phyloP scores from a whole-genome alignment of 495 filamentous ascomycete species.

The Venustampulla echinocandica region DNA sequence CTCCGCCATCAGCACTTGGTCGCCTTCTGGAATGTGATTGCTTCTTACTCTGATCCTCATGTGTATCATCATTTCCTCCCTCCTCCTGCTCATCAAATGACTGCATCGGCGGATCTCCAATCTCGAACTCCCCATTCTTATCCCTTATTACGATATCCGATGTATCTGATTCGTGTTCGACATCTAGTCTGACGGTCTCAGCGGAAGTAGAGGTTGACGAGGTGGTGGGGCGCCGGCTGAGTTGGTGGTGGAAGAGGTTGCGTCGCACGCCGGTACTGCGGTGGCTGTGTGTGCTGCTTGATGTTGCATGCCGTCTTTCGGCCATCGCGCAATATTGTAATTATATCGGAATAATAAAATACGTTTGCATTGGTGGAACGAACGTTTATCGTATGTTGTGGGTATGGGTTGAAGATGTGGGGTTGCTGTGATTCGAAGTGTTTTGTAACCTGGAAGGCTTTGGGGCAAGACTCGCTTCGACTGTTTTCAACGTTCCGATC shows the following conservation, averaged over 20 bases:
- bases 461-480: constrained; percentile 13
- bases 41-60: constrained; percentile 27
- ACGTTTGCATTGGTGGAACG: too few relatives aligned
- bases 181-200: constrained; percentile 21
- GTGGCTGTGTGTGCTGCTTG: constrained; percentile 2
- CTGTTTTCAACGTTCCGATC: constrained; percentile 6
- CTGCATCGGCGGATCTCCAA: constrained; percentile 53
- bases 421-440: too few relatives aligned
- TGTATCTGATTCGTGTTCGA: constrained; percentile 36
- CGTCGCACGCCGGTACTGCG: constrained; percentile 39
- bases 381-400: too few relatives aligned
- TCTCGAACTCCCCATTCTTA: constrained; percentile 62
- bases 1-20: constrained; percentile 11
- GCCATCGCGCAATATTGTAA: constrained; percentile 12
- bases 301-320: constrained; percentile 14
- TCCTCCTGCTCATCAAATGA: constrained; percentile 37
- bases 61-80: constrained; percentile 31
- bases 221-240: constrained; percentile 57
- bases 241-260: constrained; percentile 65
- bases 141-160: constrained; percentile 70
- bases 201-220: constrained; percentile 34
- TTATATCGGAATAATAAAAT: neutral
- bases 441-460: too few relatives aligned
- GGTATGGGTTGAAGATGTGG: neutral
- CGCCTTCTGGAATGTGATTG: neutral